Base-by-base conservation (phyloP, 2,329 filamentous ascomycete species). In the Capronia americana region DNA sequence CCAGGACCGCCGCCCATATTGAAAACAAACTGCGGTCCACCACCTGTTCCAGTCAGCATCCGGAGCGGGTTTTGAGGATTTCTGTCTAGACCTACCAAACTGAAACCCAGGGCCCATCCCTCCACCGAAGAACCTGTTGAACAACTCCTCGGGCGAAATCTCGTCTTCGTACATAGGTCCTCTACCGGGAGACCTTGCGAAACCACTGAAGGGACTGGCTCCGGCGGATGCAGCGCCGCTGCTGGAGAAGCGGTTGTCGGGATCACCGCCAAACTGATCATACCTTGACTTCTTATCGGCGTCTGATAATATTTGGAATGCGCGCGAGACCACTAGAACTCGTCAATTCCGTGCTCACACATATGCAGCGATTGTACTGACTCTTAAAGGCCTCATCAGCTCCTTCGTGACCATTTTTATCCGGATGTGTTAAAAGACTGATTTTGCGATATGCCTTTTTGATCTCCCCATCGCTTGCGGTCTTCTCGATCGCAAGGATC, bases 361-460 rank as follows among this genome's bases (percentile, higher is more conserved):
- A 41, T 11, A 2, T 1, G 4, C 44, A 56, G 26, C 17, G 8
- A 41, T n/a, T 14, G 12, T 57, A 80, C 84, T 79, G 75, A 88
- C 86, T 91, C 84, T 99, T 99, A 83, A 99, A 99, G 34, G 95
- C 95, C 82, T 99, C 95, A 77, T 97, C 95, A 63, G 95, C 94
- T 67, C 96, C 88, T 44, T 94, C 90, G 78, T 97, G 93, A 58
- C 93, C 93, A 84, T 99, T 99, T 84, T 99, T 99, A 84, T 99
- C 95, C 70, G 95, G 95, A 83, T 99, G 95, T 66, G 95, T 99
- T 75, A 98, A 85, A 74, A 99, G 83, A 77, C 91, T 95, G 77
- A 96, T 86, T 81, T 97, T 98, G 75, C 94, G 88, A 81, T 99
- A 99, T 6, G 95, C 94, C 83, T 98, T 98, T 80, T 98, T 99